These are phyloP conservation scores for Neopestalotiopsis sp. DNA, from an alignment of 2,329 filamentous ascomycete species.

Conservation along the genomic window DNA sequence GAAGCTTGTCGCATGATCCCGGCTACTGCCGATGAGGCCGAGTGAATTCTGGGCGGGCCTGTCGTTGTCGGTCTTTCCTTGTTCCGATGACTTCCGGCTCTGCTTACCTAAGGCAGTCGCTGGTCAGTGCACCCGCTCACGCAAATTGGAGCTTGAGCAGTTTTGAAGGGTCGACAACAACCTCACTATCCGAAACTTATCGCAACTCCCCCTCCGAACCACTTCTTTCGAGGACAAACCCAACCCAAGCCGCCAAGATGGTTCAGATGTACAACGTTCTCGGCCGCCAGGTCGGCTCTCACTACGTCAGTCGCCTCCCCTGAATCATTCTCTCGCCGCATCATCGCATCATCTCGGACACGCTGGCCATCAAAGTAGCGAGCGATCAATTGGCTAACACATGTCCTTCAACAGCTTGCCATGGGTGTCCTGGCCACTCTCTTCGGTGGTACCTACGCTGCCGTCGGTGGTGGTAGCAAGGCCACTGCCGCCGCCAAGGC, in stretches of 20 bases:
- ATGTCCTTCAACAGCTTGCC: slow-evolving; percentile 50
- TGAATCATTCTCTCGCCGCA: not conserved
- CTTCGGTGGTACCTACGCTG: slow-evolving; percentile 53
- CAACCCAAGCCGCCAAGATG: slow-evolving; percentile 45
- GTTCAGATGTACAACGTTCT: slow-evolving; percentile 59
- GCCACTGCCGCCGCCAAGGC: slow-evolving; percentile 42
- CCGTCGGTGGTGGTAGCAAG: slow-evolving; percentile 51
- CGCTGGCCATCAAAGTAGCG: not conserved
- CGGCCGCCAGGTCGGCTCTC: slow-evolving; percentile 65
- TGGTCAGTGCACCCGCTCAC: slow-evolving; percentile 18
- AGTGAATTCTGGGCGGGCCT: not conserved
- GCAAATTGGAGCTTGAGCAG: slow-evolving; percentile 33
- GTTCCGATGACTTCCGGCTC: not conserved
- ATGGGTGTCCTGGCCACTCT: slow-evolving; percentile 59
- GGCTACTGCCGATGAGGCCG: not conserved
- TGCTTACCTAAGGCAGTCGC: not conserved
- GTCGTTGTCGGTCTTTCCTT: slow-evolving; percentile 9
- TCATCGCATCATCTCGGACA: slow-evolving; percentile 7
- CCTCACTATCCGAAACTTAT: slow-evolving; percentile 19
- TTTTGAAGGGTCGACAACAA: slow-evolving; percentile 29
- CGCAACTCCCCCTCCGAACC: slow-evolving; percentile 24
- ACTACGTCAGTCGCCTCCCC: slow-evolving; percentile 56
- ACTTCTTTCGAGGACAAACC: slow-evolving; percentile 26
- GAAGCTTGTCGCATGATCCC: not conserved
- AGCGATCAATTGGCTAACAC: slow-evolving; percentile 16